Base-by-base conservation (phyloP, 495 filamentous ascomycete species). In the Penicillium psychrofluorescens region DNA sequence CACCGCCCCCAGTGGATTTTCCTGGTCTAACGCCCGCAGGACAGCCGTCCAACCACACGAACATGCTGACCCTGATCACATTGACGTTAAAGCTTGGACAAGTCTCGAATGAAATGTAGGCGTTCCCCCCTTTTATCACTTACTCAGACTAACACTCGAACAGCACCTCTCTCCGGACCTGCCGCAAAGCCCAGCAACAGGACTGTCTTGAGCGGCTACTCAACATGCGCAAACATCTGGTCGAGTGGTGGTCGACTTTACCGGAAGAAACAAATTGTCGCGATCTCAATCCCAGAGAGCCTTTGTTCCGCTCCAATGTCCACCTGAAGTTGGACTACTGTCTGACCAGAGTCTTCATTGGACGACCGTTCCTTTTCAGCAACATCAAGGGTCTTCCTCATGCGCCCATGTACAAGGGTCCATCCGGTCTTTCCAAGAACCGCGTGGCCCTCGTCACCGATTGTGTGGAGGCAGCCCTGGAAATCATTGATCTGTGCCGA, bases 251-350 rank as follows among this genome's bases (percentile, higher is more conserved):
- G 72, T 53, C 62, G 2, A 66, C 62, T n/a, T 46, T 76, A 7
- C 70, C 71, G 10, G 64, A 68, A 43, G 68, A n/a, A n/a, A n/a
- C n/a, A n/a, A n/a, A 74, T 31, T 70, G 67, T 39, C 57, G 63
- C 30, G 67, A 72, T 30, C 51, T 71, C 16, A 68, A 62, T 35
- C 62, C 70, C 2, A 35, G 44, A 8, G 63, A 66, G 10, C 61
- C 66, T 10, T 50, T 68, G 2, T 71, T 73, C 44, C 62, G 72
- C 11, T 60, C 66, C n/a, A 71, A 74, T 36, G 61, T 75, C 4
- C 72, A 76, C 39, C 53, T 76, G 10, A 72, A 74, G 36, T 53
- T 76, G 14, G 68, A 75, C 43, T 76, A 71, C 43, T 72, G 70
- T 40, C 56, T 74, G 13, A 68, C 68, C 0, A 52, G 68, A 6